Base-by-base conservation (phyloP, 1,284 basidiomycete species). In the Chalciporus sp. region DNA sequence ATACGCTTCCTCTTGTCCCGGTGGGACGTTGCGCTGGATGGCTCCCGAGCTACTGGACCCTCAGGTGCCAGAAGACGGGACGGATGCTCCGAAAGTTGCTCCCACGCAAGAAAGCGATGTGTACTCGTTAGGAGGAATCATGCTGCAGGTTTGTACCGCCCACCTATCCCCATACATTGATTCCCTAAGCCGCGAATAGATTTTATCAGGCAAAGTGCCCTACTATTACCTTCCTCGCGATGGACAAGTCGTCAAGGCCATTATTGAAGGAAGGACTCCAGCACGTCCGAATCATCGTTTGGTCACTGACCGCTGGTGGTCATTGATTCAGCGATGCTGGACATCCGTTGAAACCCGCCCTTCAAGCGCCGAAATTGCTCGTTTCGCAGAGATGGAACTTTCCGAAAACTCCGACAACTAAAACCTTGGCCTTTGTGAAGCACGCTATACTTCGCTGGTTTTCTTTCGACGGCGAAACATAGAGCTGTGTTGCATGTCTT, bases 41-140 rank as follows among this genome's bases (percentile, higher is more conserved):
- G 59, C 59, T 11, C 59, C 61, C 7, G 59, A 61, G n/a, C 27
- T 61, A 10, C 54, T 61, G 17, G 55, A 53, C 19, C 55, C 58
- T 28, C 40, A 51, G 7, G 26, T 58, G 11, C 27, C 47, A 1
- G 61, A 58, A 2, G 59, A 63, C 3, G 58, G 53, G 6, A 39
- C 31, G 1, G 49, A 49, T 17, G 7, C n/a, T 26, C 17, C 31
- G 3, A 37, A 45, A 4, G 10, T 53, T 12, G 2, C 16, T 9
- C 58, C 61, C 0, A 53, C 47, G 2, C 42, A 41, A 31, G n/a
- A 44, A 31, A 51, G 58, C 1, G 59, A 60, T 8, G 50, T 61
- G 16, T 60, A 63, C 31, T 63, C 59, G 5, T 60, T 60, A 9
- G 59, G 59, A 10, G 39, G 61, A 4, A 45, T 60, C n/a, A 63